Base-by-base conservation (phyloP, 23 red algal genomes). In the Gracilaria domingensis region DNA sequence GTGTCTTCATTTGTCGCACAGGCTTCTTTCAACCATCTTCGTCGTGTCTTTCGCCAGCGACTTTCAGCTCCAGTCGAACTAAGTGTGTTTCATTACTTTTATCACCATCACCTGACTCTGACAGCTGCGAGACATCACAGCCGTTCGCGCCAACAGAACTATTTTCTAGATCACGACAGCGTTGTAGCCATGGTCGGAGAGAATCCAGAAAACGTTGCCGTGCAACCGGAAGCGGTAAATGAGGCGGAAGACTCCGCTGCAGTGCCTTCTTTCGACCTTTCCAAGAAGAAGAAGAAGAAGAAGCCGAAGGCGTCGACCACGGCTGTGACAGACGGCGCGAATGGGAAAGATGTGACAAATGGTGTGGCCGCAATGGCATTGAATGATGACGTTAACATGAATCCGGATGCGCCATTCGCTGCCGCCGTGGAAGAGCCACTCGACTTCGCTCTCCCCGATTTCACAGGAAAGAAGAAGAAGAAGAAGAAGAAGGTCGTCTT, bases 261-360 rank as follows among this genome's bases (percentile, higher is more conserved):
- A 33, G 84, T 75, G 6, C 87, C 87, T 59, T 62, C 87, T 16
- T 96, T 96, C 36, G 95, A 96, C 73, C 79, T 91, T 20, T 53
- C 82, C 14, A 80, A 83, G 89, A 96, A 96, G 72, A 96, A 96
- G 71, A 96, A 96, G 53, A 96, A 96, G 82, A 96, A 96, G 83
- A 96, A 96, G 89, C 66, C 65, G 66, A 91, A 84, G 49, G 39
- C 74, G 16, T 29, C 66, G 21, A 57, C 75, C 16, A 56, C 84
- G 50, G 18, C 53, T 12, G 55, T 42, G 6, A 78, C 39, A 38
- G 87, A 53, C 32, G 79, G 16, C 12, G 89, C 74, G 28, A 81
- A 88, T 36, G 89, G 62, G 49, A 78, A 56, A 16, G 77, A 85
- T 14, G 88, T 36, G 0, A 64, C 75, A 24, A 88, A 84, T 37